A percentile compares a stretch with the other conserved stretches of the same genome.
Conservation (phyloP, 192 early-diverging fungal species). For the Backusella liffmaniae region DNA sequence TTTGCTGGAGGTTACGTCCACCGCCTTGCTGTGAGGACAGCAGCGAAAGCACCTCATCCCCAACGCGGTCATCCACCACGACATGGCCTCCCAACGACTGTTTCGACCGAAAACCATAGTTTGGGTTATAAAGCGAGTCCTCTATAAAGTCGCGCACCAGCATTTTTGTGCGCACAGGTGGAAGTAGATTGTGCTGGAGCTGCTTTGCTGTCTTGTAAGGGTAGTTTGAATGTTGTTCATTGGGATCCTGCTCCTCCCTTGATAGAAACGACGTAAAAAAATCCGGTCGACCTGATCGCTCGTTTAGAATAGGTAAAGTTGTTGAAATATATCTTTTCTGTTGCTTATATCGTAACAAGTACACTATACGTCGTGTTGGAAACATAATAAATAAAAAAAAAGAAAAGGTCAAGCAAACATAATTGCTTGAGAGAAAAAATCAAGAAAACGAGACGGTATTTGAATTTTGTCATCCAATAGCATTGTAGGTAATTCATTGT, state of each 20-base stretch:
- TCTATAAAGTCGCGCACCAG: conserved; percentile 90
- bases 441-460: neutral
- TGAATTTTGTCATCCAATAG: neutral
- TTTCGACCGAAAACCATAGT: conserved; percentile 96
- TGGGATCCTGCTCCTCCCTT: neutral
- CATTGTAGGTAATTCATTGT: neutral
- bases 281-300: neutral
- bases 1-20: conserved; percentile 43
- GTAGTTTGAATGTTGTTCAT: conserved; percentile 20
- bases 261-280: conserved; percentile 1
- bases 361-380: neutral
- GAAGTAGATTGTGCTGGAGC: conserved; percentile 24
- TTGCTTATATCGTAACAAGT: neutral
- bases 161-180: conserved; percentile 65
- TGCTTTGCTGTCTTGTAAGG: conserved; percentile 48
- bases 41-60: neutral
- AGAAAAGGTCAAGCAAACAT: neutral
- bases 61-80: neutral
- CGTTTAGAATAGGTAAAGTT: neutral
- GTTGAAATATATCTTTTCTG: neutral
- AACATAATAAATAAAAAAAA: neutral
- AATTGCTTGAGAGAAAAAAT: neutral
- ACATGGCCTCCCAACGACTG: conserved; percentile 50
- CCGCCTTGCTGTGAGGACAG: neutral
- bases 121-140: conserved; percentile 91